Percentiles rank a stretch among this genome's conserved stretches.
Conservation (phyloP, 1,139 yeast species). For the Debaryomyces robertsiae region DNA sequence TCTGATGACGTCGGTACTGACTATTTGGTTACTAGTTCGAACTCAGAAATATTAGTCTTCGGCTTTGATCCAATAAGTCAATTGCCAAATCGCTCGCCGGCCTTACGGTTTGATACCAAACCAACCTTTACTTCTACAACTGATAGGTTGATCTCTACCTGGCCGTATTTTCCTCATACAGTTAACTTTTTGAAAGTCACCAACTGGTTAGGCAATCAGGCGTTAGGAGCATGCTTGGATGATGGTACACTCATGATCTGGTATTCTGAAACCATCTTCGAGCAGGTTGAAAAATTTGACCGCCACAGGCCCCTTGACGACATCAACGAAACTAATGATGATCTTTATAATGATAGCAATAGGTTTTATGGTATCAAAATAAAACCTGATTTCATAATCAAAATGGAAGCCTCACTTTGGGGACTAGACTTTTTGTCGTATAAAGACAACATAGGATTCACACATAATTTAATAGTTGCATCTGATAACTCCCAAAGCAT, state of each 20-base stretch:
- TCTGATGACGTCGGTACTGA: conserved; percentile 17
- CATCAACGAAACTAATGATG: conserved; percentile 2
- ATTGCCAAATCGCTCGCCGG: conserved; percentile 27
- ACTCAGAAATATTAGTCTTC: conserved; percentile 34
- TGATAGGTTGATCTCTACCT: conserved; percentile 46
- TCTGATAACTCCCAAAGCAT: conserved; percentile 62
- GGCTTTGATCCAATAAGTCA: conserved; percentile 27
- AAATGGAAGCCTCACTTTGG: conserved; percentile 60
- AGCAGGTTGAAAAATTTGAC: conserved; percentile 19
- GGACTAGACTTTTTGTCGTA: conserved; percentile 51
- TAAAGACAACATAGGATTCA: conserved; percentile 23
- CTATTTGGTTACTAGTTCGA: conserved; percentile 30
- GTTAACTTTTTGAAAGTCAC: conserved; percentile 47
- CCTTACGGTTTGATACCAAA: conserved; percentile 39
- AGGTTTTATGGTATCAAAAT: conserved; percentile 23
- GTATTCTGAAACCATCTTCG: conserved; percentile 31
- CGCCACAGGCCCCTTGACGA: conserved; percentile 6
- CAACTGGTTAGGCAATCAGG: conserved; percentile 32
- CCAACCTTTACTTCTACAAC: conserved; percentile 41
- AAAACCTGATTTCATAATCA: conserved; percentile 40
- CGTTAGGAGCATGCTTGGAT: conserved; percentile 54
- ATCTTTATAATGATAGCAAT: conserved; percentile 6
- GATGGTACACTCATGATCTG: conserved; percentile 58
- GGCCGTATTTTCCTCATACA: conserved; percentile 59
- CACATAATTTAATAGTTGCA: conserved; percentile 45